Evolutionary conservation across 1,284 basidiomycete species (phyloP).

Genomic region (Trichosporon inkin): DNA sequence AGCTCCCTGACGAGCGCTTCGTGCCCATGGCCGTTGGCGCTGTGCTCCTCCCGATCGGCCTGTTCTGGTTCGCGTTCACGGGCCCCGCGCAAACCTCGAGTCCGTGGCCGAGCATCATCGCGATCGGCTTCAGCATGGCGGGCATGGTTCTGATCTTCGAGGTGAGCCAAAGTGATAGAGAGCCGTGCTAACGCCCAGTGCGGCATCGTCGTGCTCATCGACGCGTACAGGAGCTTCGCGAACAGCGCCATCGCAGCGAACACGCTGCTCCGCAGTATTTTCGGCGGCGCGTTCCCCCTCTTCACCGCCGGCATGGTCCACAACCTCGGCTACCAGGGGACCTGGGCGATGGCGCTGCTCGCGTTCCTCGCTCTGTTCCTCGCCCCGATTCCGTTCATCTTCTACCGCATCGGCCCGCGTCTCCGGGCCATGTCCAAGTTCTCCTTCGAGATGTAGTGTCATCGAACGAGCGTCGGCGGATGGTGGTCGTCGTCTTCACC

Average conservation of each 20-base stretch:
- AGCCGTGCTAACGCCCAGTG: background rate
- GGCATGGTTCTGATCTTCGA: conserved; percentile 27
- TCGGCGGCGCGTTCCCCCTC: conserved; percentile 28
- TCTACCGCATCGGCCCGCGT: conserved; percentile 15
- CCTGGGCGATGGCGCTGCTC: conserved; percentile 23
- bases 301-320: conserved; percentile 27
- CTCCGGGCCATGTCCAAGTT: conserved; percentile 21
- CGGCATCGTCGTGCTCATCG: conserved; percentile 24
- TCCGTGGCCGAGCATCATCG: conserved; percentile 26
- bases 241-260: conserved; percentile 30
- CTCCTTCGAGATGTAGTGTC: conserved; percentile 12
- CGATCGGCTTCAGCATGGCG: conserved; percentile 24
- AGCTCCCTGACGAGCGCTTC: conserved; percentile 25
- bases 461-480: too few relatives aligned
- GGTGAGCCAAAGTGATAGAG: too few relatives aligned
- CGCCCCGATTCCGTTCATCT: conserved; percentile 25
- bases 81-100: conserved; percentile 23
- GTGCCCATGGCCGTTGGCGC: conserved; percentile 26
- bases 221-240: conserved; percentile 25
- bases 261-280: conserved; percentile 22
- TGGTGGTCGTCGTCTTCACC: too few relatives aligned
- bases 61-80: conserved; percentile 31
- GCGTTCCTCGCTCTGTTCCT: conserved; percentile 16
- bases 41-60: conserved; percentile 19
- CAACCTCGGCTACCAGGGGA: conserved; percentile 22